Evolutionary conservation across 2,329 filamentous ascomycete genomes (phyloP).

Genomic region (Cladobotryum protrusum): DNA sequence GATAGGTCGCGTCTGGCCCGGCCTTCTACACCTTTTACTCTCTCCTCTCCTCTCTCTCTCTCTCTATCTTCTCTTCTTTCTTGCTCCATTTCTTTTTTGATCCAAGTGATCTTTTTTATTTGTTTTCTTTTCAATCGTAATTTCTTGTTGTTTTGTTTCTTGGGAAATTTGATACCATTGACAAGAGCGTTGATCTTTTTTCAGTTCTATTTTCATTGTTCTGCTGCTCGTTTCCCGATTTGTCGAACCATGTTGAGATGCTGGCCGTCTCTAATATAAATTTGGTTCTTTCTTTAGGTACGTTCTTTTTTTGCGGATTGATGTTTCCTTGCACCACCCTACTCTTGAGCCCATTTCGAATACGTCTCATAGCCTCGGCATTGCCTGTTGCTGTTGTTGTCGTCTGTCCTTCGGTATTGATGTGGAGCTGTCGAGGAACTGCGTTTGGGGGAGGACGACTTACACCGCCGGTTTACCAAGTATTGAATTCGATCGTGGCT

Average conservation of each 20-base stretch:
- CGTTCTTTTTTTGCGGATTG: background rate
- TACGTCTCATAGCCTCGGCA: too few relatives aligned
- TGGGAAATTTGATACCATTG: conserved; percentile 1
- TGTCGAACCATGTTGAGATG: conserved; percentile 29
- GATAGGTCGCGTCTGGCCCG: background rate
- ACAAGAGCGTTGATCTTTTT: background rate
- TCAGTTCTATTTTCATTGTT: background rate
- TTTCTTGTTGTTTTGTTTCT: background rate
- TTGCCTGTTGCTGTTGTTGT: too few relatives aligned
- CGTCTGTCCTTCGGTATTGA: too few relatives aligned
- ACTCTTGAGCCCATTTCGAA: background rate
- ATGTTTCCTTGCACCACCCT: background rate
- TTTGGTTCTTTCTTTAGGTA: conserved; percentile 13
- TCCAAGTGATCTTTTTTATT: background rate
- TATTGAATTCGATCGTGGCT: too few relatives aligned
- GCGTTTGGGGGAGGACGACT: too few relatives aligned
- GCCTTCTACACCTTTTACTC: conserved; percentile 4
- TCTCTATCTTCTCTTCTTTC: conserved; percentile 12
- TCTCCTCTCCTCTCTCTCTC: conserved; percentile 10
- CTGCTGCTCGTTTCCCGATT: background rate
- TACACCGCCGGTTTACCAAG: too few relatives aligned
- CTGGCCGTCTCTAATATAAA: conserved; percentile 21
- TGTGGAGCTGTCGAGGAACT: too few relatives aligned
- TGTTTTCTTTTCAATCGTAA: background rate
- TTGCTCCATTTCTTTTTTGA: conserved; percentile 7